Conservation (phyloP, 169 alveolate genomes). For the Babesia bigemina region DNA sequence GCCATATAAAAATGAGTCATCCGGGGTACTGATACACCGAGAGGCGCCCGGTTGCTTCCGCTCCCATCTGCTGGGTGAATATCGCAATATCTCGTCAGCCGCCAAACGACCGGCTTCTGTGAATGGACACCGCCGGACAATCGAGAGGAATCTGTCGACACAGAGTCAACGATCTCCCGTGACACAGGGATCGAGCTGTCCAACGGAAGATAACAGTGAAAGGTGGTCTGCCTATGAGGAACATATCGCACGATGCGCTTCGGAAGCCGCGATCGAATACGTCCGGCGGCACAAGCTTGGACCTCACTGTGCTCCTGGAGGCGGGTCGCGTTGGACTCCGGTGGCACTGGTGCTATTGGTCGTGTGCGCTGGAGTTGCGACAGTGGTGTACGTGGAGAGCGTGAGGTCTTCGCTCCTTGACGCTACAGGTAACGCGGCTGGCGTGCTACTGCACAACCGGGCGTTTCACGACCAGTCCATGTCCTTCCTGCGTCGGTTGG, state of each 20-base stretch:
- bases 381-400: constrained; percentile 35
- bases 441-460: constrained; percentile 13
- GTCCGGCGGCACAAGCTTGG: neutral
- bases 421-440: constrained; percentile 40
- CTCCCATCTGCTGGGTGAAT: neutral
- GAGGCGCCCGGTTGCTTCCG: neutral
- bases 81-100: neutral
- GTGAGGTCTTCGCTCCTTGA: constrained; percentile 17
- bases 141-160: neutral
- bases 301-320: too few species aligned
- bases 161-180: neutral
- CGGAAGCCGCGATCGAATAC: constrained; percentile 6
- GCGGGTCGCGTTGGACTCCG: neutral
- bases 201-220: neutral
- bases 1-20: neutral
- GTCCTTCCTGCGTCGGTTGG: neutral
- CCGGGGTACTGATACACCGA: neutral
- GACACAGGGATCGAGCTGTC: neutral
- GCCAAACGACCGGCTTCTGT: neutral
- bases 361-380: constrained; percentile 7
- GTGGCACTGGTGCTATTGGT: constrained; percentile 6
- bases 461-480: constrained; percentile 25
- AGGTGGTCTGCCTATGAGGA: constrained; percentile 3
- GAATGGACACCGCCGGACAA: neutral
- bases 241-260: constrained; percentile 5